A percentile compares a stretch with the other conserved stretches of the same genome.
Evolutionary conservation across 225 moss, liverwort and hornwort species (phyloP).

Genomic region (Sphagnum contortum): DNA sequence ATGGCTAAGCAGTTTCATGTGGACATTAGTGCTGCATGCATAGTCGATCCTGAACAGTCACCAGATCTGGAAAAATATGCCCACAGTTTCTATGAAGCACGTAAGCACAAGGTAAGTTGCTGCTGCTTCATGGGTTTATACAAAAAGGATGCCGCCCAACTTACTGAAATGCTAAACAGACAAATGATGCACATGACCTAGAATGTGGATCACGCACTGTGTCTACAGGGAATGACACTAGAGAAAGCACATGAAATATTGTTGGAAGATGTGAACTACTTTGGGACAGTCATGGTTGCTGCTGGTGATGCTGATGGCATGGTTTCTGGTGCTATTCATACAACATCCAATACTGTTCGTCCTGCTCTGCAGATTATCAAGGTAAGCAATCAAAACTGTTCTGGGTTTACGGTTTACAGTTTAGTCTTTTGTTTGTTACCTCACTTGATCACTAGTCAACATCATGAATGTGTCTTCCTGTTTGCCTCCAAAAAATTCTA

Average conservation of each 20-base stretch:
- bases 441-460: not conserved
- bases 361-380: slow-evolving; percentile 93
- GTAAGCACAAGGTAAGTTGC: slow-evolving; percentile 73
- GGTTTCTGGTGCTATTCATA: slow-evolving; percentile 91
- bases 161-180: no score
- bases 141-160: no score
- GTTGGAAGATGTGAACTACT: slow-evolving; percentile 74
- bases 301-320: slow-evolving; percentile 90
- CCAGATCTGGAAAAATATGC: slow-evolving; percentile 45
- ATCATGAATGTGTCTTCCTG: not conserved
- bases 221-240: slow-evolving; percentile 53
- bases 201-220: not conserved
- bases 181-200: no score
- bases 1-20: slow-evolving; percentile 65
- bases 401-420: not conserved
- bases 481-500: no score
- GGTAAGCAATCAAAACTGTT: slow-evolving; percentile 23
- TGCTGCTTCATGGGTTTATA: not conserved
- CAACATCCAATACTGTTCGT: slow-evolving; percentile 91
- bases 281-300: slow-evolving; percentile 91
- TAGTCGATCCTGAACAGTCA: slow-evolving; percentile 55
- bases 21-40: slow-evolving; percentile 53
- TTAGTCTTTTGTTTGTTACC: not conserved
- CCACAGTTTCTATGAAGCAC: slow-evolving; percentile 53
- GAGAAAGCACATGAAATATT: slow-evolving; percentile 52